A percentile compares a stretch with the other conserved stretches of the same genome.
phyloP scores from a whole-genome alignment of 805 yeast species.

The Candida qinlingensis region DNA sequence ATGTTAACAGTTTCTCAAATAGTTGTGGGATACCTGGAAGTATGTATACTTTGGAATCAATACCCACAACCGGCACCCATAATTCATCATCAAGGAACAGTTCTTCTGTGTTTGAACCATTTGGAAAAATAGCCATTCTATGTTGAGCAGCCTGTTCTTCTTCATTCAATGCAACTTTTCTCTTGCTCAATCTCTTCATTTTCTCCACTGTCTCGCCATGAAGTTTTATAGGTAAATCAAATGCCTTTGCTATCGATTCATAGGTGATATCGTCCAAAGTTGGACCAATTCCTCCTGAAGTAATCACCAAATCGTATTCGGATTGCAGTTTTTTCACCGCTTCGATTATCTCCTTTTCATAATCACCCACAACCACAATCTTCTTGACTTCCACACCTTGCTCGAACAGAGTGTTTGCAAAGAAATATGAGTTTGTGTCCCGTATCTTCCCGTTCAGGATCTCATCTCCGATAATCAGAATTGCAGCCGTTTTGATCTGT shows the following conservation, averaged over 20 bases:
- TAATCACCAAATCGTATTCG: conserved; percentile 50
- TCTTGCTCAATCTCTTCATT: conserved; percentile 48
- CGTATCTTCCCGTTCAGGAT: conserved; percentile 78
- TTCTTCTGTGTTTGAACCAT: conserved; percentile 27
- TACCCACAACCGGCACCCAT: conserved; percentile 82
- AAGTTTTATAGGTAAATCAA: conserved; percentile 40
- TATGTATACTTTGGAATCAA: conserved; percentile 60
- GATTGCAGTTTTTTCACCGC: conserved; percentile 40
- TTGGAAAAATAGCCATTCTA: conserved; percentile 78
- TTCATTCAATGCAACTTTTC: conserved; percentile 29
- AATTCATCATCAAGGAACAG: conserved; percentile 45
- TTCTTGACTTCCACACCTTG: conserved; percentile 62
- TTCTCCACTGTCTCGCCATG: conserved; percentile 54
- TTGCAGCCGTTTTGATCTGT: conserved; percentile 9
- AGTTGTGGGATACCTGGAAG: conserved; percentile 83
- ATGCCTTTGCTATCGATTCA: conserved; percentile 65
- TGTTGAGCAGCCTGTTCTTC: conserved; percentile 56
- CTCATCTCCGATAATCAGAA: conserved; percentile 70
- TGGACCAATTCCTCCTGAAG: conserved; percentile 63
- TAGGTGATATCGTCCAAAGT: conserved; percentile 91
- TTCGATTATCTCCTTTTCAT: conserved; percentile 53
- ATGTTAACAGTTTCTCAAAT: conserved; percentile 50
- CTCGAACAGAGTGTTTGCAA: conserved; percentile 66
- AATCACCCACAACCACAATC: conserved; percentile 75
- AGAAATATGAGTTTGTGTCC: conserved; percentile 71